Evolutionary conservation across 2,329 filamentous ascomycete genomes (phyloP).

Genomic region (Nemania sp.): DNA sequence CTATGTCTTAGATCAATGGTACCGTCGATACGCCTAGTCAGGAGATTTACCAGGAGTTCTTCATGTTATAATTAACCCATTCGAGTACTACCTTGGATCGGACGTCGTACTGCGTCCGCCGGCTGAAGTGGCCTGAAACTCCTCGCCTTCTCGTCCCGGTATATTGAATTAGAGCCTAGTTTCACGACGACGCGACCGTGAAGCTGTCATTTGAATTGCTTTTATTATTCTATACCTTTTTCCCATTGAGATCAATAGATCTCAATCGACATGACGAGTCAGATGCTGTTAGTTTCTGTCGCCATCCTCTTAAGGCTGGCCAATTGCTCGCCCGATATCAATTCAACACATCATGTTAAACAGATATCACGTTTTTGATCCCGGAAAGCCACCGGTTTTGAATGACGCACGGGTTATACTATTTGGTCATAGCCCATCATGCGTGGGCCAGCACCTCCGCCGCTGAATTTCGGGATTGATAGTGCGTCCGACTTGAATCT

Average conservation of each 20-base stretch:
- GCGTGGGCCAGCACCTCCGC: constrained; percentile 14
- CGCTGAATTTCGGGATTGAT: too few relatives aligned
- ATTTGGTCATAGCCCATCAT: constrained; percentile 8
- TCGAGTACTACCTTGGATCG: too few relatives aligned
- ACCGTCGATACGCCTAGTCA: too few relatives aligned
- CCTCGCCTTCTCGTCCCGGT: not conserved
- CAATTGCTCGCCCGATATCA: not conserved
- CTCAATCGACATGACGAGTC: not conserved
- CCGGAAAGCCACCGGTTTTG: constrained; percentile 15
- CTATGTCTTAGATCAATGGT: too few relatives aligned
- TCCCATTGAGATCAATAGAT: too few relatives aligned
- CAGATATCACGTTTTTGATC: not conserved
- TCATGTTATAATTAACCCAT: too few relatives aligned
- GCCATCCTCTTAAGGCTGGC: not conserved
- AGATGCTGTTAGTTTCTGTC: not conserved
- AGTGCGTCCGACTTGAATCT: too few relatives aligned
- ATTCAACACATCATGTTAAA: not conserved
- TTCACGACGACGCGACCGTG: not conserved
- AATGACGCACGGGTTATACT: constrained; percentile 15
- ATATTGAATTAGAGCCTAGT: not conserved
- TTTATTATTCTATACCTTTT: too few relatives aligned
- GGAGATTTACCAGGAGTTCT: too few relatives aligned
- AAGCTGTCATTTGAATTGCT: too few relatives aligned
- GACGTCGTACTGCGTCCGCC: not conserved
- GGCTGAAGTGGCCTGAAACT: constrained; percentile 4